Evolutionary conservation across 768 basidiomycete genomes (phyloP), one percentile per base, ranked within the genome.

Genomic region (Termitomyces titanicus): DNA sequence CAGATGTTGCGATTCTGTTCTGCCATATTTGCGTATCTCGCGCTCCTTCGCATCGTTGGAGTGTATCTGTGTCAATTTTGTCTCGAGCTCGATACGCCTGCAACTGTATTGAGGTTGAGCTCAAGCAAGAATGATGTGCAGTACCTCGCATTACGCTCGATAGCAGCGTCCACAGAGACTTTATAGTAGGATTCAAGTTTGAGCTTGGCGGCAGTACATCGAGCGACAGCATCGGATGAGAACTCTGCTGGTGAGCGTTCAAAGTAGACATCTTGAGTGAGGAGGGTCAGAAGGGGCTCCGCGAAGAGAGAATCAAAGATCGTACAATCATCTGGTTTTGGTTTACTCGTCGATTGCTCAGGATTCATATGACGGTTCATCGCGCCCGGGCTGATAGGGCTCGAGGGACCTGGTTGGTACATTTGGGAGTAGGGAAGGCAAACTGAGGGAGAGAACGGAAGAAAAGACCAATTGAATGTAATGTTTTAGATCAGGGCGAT

Each of bases 101-200:
- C 38, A 51, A 50, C 18, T 31, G 20, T 53, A 56, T 52, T 50
- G 6, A 51, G 24, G 20, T n/a, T 37, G 20, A 17, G 22, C 18
- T 37, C 25, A 2, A 11, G 12, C 3, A 37, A 22, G 29, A 5
- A 2, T 7, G 35, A 38, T 34, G n/a, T 31, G 17, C 54, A 65
- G 51, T 64, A 96, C 95, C 96, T 84, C 48, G 89, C 88, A 71
- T 98, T 98, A 55, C 96, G 79, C 69, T 94, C 94, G 59, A 99
- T 96, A 46, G 96, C 96, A 59, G 92, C 83, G 69, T 98, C 94
- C 33, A 99, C 96, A 5, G 95, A 94, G 55, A 98, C 89, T 72
- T 98, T 98, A 80, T 99, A 99, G 76, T 88, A 98, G 44, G 95
- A 91, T 72, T 96, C 95, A 53, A 99, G 86, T 72, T 97, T 97